Base-by-base conservation (phyloP, 345 rosid genomes). In the Salix arbutifolia region DNA sequence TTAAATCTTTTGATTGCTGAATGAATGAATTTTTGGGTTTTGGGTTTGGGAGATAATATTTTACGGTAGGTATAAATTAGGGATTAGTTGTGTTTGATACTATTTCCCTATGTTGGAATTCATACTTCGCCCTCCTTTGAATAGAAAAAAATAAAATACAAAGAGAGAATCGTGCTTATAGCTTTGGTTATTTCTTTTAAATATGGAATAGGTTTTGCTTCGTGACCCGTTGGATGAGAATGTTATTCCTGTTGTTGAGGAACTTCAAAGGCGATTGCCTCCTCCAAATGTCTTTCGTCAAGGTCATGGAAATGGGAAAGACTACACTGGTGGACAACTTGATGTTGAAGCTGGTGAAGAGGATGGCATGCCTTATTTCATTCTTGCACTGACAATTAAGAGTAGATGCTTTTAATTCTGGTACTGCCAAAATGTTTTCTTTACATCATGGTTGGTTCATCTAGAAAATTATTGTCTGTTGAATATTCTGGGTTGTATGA, bases 201-300 rank as follows among this genome's bases (percentile, higher is more conserved):
- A 3, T 50, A 42, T 58, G 68, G 26, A 52, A 42, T 80, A 96
- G 99, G 95, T 96, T 67, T 74, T 90, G 86, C 97, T 96, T 78
- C 90, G 97, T 70, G 98, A 96, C 80, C 95, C 98, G 6, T 66
- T 78, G 21, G 97, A 90, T 84, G 92, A 89, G 77, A 78, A 90
- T 82, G 94, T 96, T 53, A 86, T 94, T 48, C 98, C 99, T 6
- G 91, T 96, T 70, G 88, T 96, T 23, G 91, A 90, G 86, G 98
- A 96, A 85, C 97, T 96, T 82, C 93, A 83, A 78, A 88, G 97
- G 78, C 92, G 95, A 46, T 74, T 96, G 56, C 91, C 95, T 61
- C 79, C 82, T 69, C 66, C 76, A 19, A 83, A 78, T 79, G 85
- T 86, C 65, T 30, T 76, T 75, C 65, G 14, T 14, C 76, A 74